Evolutionary conservation across 176 grass and related monocot genomes (phyloP).

Genomic region (Thalia dealbata): DNA sequence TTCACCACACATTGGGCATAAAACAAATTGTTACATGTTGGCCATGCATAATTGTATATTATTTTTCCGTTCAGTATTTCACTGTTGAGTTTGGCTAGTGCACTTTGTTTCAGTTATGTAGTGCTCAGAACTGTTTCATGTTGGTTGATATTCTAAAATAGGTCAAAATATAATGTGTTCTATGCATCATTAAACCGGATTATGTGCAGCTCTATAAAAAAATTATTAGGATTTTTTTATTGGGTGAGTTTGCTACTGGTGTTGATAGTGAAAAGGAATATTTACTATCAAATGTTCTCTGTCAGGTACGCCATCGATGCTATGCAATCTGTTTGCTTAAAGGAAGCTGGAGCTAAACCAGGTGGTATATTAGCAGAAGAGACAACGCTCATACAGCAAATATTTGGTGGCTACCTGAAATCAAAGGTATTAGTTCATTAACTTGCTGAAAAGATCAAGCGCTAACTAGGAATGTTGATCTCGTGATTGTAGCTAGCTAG

Average conservation of each 20-base stretch:
- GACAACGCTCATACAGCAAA: constrained; percentile 71
- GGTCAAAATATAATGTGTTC: too few species aligned
- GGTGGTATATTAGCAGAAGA: constrained; percentile 45
- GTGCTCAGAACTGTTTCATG: background rate
- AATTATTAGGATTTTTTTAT: background rate
- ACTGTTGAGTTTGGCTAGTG: background rate
- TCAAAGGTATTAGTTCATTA: constrained; percentile 53
- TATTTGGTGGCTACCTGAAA: constrained; percentile 77
- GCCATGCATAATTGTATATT: too few species aligned
- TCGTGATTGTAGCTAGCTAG: constrained; percentile 8
- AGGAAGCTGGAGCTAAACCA: constrained; percentile 47
- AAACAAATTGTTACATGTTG: background rate
- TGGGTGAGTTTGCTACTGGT: background rate
- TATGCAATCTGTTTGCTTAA: constrained; percentile 72
- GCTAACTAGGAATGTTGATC: constrained; percentile 8
- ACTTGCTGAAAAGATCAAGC: background rate
- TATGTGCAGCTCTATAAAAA: background rate
- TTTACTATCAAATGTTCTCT: background rate
- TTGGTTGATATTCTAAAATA: background rate
- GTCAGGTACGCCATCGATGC: constrained; percentile 81
- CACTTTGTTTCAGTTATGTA: background rate
- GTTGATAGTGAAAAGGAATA: background rate
- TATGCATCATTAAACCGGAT: background rate
- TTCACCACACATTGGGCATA: background rate
- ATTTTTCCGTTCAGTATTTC: too few species aligned